phyloP scores from a whole-genome alignment of 2,329 filamentous ascomycete genomes.

The Ascochyta rabiei region DNA sequence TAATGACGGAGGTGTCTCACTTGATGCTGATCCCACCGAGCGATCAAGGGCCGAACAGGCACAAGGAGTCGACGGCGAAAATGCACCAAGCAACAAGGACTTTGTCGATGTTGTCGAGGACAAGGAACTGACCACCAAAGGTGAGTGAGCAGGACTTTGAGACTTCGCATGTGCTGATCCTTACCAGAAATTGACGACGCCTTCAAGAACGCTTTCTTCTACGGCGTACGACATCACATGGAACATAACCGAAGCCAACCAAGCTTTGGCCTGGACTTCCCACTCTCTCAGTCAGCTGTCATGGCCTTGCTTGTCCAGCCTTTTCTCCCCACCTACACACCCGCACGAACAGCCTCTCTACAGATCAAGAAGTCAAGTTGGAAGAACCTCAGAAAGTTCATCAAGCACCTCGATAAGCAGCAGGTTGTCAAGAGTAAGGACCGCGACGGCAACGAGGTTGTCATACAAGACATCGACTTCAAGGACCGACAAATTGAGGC shows the following conservation, averaged over 20 bases:
- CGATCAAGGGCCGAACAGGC: slow-evolving; percentile 42
- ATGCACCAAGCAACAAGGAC: slow-evolving; percentile 40
- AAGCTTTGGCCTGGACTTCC: slow-evolving; percentile 64
- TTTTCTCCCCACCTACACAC: slow-evolving; percentile 65
- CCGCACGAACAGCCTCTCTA: slow-evolving; percentile 61
- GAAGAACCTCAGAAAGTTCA: slow-evolving; percentile 73
- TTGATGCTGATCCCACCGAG: slow-evolving; percentile 39
- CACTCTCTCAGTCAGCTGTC: slow-evolving; percentile 67
- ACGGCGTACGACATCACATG: slow-evolving; percentile 65
- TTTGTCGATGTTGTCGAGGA: slow-evolving; percentile 51
- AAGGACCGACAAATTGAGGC: slow-evolving; percentile 58
- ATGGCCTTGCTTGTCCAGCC: slow-evolving; percentile 70
- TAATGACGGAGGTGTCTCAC: slow-evolving; percentile 55
- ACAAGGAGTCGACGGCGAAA: slow-evolving; percentile 42
- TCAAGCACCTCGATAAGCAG: slow-evolving; percentile 70
- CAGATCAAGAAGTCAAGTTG: slow-evolving; percentile 74
- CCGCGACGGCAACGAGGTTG: slow-evolving; percentile 66
- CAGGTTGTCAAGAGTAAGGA: slow-evolving; percentile 69
- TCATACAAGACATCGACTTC: slow-evolving; percentile 70
- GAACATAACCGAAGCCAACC: slow-evolving; percentile 58
- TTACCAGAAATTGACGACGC: slow-evolving; percentile 67
- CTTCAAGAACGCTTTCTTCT: slow-evolving; percentile 69
- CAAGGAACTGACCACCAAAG: slow-evolving; percentile 63
- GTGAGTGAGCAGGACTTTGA: slow-evolving; percentile 40
- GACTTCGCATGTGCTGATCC: slow-evolving; percentile 3